Percentiles rank a stretch among this genome's conserved stretches.
Evolutionary conservation across 2,329 filamentous ascomycete genomes (phyloP).

Genomic region (Onygenales sp.): DNA sequence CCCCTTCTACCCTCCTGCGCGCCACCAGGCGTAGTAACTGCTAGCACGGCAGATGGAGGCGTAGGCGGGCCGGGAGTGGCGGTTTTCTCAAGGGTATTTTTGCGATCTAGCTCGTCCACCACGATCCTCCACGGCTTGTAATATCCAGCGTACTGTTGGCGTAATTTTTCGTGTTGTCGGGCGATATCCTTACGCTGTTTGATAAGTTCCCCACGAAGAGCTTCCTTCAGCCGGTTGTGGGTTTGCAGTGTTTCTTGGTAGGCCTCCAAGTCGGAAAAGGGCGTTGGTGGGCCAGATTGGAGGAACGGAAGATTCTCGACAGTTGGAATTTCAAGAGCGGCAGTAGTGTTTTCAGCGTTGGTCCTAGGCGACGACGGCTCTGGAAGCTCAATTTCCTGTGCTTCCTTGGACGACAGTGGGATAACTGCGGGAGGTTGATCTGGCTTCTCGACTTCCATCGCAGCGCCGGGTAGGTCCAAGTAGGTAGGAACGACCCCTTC

Average conservation of each 20-base stretch:
- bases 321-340: slow-evolving; percentile 21
- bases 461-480: slow-evolving; percentile 16
- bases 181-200: slow-evolving; percentile 29
- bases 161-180: slow-evolving; percentile 30
- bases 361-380: slow-evolving; percentile 1
- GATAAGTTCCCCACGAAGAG: slow-evolving; percentile 28
- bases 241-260: slow-evolving; percentile 32
- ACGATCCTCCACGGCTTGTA: slow-evolving; percentile 38
- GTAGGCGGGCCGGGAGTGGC: slow-evolving; percentile 28
- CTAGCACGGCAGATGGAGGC: slow-evolving; percentile 11
- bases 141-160: slow-evolving; percentile 29
- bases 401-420: slow-evolving; percentile 16
- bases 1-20: slow-evolving; percentile 30
- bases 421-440: slow-evolving; percentile 11
- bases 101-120: slow-evolving; percentile 33
- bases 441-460: slow-evolving; percentile 12
- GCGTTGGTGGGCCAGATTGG: slow-evolving; percentile 31
- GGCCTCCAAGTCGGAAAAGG: slow-evolving; percentile 35
- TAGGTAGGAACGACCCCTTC: slow-evolving; percentile 23
- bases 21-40: slow-evolving; percentile 10
- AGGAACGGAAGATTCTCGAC: slow-evolving; percentile 39
- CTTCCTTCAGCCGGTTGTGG: slow-evolving; percentile 30
- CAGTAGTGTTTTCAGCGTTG: slow-evolving; percentile 10
- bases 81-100: slow-evolving; percentile 27
- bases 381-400: slow-evolving; percentile 12